Base-by-base conservation (phyloP, 1,284 basidiomycete species). In the Trichosporon sp. region DNA sequence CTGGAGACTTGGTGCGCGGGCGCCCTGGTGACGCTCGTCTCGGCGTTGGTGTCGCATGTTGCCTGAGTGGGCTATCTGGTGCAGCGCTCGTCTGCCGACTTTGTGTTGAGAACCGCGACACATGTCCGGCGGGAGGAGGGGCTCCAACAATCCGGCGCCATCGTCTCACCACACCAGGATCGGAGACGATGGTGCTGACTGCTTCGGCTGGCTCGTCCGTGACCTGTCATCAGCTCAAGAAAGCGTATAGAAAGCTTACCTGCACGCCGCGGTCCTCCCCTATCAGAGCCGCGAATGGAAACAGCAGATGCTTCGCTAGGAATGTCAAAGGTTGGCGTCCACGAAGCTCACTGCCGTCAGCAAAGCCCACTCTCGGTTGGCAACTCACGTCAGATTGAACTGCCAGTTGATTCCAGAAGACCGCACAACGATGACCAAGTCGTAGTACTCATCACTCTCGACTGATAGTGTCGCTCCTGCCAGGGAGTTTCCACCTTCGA, bases 391-490 rank as follows among this genome's bases (percentile, higher is more conserved):
- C 37, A 71, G 60, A 58, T 71, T 69, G 68, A 73, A 75, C 4
- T 69, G 36, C 73, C 73, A 74, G 16, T 61, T 40, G 25, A 71
- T 66, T 8, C 57, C n/a, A 5, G 58, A 40, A 1, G 61, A 25
- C 4, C 54, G 40, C 10, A 72, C 11, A 11, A 57, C 36, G 23
- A 71, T 65, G 13, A 71, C 69, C 1, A 65, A 62, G 46, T 74
- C 72, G 69, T 73, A 74, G 56, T 71, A 72, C 37, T 71, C 70
- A 58, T 74, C 71, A 8, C 62, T 25, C 44, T 69, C 66, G 9
- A 67, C 60, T 21, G 67, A 58, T 13, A 77, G 23, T n/a, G 63
- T 59, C 0, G 64, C 68, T n/a, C 67, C 61, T 10, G 59, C 56
- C 71, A 66, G 68, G 1, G 40, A 44, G 40, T 44, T 44, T 2